Evolutionary conservation across 176 grass and related monocot genomes (phyloP).

Genomic region (Elymus sibiricus): DNA sequence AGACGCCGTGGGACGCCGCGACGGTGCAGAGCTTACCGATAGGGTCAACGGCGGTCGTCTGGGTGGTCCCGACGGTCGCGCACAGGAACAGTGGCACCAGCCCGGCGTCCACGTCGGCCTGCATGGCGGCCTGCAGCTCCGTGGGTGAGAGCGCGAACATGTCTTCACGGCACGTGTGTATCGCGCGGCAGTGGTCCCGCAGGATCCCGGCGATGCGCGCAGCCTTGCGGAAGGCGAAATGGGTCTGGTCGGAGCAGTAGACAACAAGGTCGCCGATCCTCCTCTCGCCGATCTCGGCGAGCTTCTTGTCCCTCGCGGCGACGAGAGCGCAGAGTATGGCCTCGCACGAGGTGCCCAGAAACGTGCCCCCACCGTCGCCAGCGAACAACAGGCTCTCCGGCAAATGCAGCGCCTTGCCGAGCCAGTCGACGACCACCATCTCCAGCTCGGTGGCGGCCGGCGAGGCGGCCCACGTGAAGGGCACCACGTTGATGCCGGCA

Average conservation of each 20-base stretch:
- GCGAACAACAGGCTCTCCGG: slow-evolving; percentile 34
- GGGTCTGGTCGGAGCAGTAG: slow-evolving; percentile 73
- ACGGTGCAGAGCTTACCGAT: slow-evolving; percentile 32
- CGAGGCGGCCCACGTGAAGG: slow-evolving; percentile 54
- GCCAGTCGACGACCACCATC: slow-evolving; percentile 53
- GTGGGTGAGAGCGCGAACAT: slow-evolving; percentile 40
- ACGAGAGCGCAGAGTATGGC: slow-evolving; percentile 50
- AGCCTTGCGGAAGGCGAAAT: slow-evolving; percentile 50
- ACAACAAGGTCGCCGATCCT: slow-evolving; percentile 42
- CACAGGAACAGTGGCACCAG: slow-evolving; percentile 57
- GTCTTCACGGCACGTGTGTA: slow-evolving; percentile 23
- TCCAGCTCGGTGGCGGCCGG: slow-evolving; percentile 64
- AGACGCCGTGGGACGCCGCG: background rate
- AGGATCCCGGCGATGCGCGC: slow-evolving; percentile 46
- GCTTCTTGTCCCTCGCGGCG: slow-evolving; percentile 42
- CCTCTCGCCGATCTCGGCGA: slow-evolving; percentile 23
- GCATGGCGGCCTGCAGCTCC: slow-evolving; percentile 16
- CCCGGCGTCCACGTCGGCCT: slow-evolving; percentile 39
- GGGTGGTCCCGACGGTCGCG: slow-evolving; percentile 54
- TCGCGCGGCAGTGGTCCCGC: slow-evolving; percentile 37
- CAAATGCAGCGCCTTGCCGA: slow-evolving; percentile 44
- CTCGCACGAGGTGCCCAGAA: slow-evolving; percentile 58
- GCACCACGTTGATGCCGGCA: slow-evolving; percentile 43
- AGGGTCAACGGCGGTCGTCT: slow-evolving; percentile 46
- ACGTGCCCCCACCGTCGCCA: slow-evolving; percentile 52